Conservation (phyloP, 495 filamentous ascomycete species). For the Xylaria acuta region DNA sequence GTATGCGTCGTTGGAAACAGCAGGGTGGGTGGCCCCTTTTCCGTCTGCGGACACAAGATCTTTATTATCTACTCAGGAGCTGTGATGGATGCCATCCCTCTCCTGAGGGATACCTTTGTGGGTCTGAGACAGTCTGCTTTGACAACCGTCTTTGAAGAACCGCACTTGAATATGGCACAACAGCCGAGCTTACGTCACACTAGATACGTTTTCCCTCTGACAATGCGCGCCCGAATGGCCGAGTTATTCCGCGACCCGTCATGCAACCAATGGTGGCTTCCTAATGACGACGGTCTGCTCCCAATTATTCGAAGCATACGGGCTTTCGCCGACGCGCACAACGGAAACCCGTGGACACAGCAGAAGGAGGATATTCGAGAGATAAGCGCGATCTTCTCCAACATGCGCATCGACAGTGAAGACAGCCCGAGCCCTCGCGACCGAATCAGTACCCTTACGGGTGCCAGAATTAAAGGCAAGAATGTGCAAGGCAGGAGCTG, state of each 20-base stretch:
- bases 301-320: constrained; percentile 76
- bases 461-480: constrained; percentile 18
- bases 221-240: constrained; percentile 75
- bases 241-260: constrained; percentile 72
- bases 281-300: constrained; percentile 76
- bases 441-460: no score
- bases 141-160: neutral
- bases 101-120: neutral
- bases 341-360: constrained; percentile 64
- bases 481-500: constrained; percentile 14
- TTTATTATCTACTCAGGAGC: neutral
- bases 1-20: constrained; percentile 76
- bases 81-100: neutral
- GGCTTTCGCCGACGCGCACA: constrained; percentile 76
- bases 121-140: neutral
- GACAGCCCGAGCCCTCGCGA: constrained; percentile 26
- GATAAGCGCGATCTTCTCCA: constrained; percentile 74
- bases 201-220: constrained; percentile 82
- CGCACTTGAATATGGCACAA: constrained; percentile 29
- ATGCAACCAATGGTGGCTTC: constrained; percentile 83
- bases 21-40: constrained; percentile 69
- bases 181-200: constrained; percentile 12
- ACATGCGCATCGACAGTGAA: constrained; percentile 45
- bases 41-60: neutral
- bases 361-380: constrained; percentile 73